Conservation (phyloP, 345 rosid species). For the Salix udensis region DNA sequence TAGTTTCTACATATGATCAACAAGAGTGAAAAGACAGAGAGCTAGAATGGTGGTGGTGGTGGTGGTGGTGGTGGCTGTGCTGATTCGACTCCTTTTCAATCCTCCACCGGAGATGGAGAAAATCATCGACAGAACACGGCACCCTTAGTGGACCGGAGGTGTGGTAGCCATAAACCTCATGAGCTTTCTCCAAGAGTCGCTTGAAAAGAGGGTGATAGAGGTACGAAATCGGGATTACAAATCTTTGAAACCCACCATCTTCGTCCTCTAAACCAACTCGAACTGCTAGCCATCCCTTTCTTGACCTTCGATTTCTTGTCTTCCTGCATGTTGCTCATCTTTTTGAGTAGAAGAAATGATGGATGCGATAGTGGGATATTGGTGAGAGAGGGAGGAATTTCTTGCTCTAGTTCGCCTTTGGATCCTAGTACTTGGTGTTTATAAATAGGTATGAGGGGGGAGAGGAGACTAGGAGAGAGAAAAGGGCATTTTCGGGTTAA, state of each 20-base stretch:
- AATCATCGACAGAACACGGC: conserved; percentile 46
- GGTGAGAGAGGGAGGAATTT: neutral
- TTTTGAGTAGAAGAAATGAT: neutral
- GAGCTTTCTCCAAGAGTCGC: conserved; percentile 38
- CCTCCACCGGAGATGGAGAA: conserved; percentile 41
- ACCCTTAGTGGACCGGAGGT: conserved; percentile 37
- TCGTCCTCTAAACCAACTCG: conserved; percentile 43
- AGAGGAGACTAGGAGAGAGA: no score
- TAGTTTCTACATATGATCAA: neutral
- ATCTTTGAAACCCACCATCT: conserved; percentile 20
- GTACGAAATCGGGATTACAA: conserved; percentile 41
- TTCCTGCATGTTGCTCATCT: neutral
- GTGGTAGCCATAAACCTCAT: conserved; percentile 42
- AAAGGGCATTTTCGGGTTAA: neutral
- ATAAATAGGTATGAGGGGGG: neutral
- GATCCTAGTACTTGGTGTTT: neutral
- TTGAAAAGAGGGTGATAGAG: conserved; percentile 48
- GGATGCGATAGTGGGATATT: neutral
- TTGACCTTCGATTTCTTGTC: conserved; percentile 38
- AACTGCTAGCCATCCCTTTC: conserved; percentile 44
- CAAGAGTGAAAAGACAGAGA: conserved; percentile 38
- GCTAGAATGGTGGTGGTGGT: conserved; percentile 18
- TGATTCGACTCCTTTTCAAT: conserved; percentile 30
- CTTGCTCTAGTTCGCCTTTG: neutral
- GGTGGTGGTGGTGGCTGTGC: neutral